Conservation (phyloP, 441 rosid species). For the Aleurites moluccanus region DNA sequence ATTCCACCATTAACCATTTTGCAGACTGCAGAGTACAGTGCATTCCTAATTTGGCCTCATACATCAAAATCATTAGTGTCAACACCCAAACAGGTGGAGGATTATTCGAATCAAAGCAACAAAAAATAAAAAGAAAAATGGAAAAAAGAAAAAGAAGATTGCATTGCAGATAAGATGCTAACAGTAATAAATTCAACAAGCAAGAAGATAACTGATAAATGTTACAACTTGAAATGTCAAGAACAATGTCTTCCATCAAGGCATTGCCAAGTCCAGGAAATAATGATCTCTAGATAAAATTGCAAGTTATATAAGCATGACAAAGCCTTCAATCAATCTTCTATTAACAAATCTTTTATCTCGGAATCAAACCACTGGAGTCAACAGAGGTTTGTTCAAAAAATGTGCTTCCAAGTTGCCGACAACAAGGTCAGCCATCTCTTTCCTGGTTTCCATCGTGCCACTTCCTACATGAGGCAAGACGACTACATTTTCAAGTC, state of each 20-base stretch:
- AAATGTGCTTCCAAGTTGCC: constrained; percentile 67
- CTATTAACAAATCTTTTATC: not conserved
- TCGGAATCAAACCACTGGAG: constrained; percentile 48
- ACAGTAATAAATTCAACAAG: not conserved
- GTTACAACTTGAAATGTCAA: not conserved
- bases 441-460: constrained; percentile 55
- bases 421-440: constrained; percentile 70
- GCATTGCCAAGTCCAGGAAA: not conserved
- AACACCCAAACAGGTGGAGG: not conserved
- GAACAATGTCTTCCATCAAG: not conserved
- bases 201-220: not conserved
- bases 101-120: not conserved
- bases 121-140: no score
- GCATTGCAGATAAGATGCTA: not conserved
- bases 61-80: not conserved
- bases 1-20: no score
- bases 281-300: not conserved
- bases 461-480: constrained; percentile 62
- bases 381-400: constrained; percentile 44
- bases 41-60: not conserved
- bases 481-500: constrained; percentile 59
- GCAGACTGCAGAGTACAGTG: not conserved
- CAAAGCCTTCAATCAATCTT: constrained; percentile 6
- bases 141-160: not conserved
- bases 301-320: not conserved